Conservation (phyloP, 257 asterid species). For the Solanum piurae region DNA sequence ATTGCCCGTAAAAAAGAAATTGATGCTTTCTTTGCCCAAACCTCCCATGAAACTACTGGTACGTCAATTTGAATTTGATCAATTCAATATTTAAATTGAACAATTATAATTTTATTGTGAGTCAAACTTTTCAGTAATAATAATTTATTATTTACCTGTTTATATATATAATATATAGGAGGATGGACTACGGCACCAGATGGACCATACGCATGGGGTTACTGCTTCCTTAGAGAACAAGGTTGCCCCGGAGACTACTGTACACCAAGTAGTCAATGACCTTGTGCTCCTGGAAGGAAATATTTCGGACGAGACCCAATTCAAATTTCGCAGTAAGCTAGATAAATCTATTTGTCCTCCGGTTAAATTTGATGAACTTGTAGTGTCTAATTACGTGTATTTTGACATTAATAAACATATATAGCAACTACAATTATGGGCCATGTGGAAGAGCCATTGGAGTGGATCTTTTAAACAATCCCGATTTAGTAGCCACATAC, state of each 20-base stretch:
- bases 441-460: constrained; percentile 21
- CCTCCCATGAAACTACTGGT: constrained; percentile 19
- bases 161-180: background rate
- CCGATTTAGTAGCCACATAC: constrained; percentile 16
- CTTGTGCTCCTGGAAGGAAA: constrained; percentile 17
- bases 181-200: constrained; percentile 25
- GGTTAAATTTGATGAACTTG: too few relatives aligned
- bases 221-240: constrained; percentile 15
- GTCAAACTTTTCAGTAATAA: background rate
- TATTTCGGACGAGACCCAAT: constrained; percentile 25
- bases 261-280: constrained; percentile 6
- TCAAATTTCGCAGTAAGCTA: constrained; percentile 18
- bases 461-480: constrained; percentile 6
- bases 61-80: background rate
- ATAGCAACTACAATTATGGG: constrained; percentile 29
- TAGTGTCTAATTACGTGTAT: background rate
- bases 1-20: constrained; percentile 17
- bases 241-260: constrained; percentile 8
- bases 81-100: background rate
- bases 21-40: constrained; percentile 23
- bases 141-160: background rate
- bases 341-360: too few relatives aligned
- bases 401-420: background rate
- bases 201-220: constrained; percentile 31
- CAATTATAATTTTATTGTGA: background rate